Base-by-base conservation (phyloP, 768 basidiomycete genomes). In the Coprinopsis strossmayeri region DNA sequence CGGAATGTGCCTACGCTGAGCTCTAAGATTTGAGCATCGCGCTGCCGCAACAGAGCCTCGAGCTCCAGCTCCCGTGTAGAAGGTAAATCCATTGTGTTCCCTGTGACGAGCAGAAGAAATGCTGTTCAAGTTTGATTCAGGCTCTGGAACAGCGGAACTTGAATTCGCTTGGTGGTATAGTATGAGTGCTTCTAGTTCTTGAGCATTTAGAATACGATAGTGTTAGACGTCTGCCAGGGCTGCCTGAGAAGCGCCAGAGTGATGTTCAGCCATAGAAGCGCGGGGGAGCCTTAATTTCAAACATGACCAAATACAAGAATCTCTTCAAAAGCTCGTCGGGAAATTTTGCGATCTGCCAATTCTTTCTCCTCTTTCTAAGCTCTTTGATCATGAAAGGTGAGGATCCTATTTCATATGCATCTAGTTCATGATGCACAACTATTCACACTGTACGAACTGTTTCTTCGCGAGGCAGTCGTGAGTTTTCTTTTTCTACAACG, bases 371-470 rank as follows among this genome's bases (percentile, higher is more conserved):
- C 4, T 21, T n/a, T n/a, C n/a, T n/a, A n/a, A n/a, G n/a, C n/a
- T n/a, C n/a, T n/a, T n/a, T n/a, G n/a, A n/a, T n/a, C n/a, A n/a
- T n/a, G n/a, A n/a, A n/a, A n/a, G n/a, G n/a, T n/a, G n/a, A n/a
- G n/a, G n/a, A n/a, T n/a, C n/a, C n/a, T 35, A 35, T 51, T 13
- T 35, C 45, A 57, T 48, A 35, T 43, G 48, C 53, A 18, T 57
- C 49, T 57, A 61, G 60, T 65, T 37, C 23, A 18, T 74, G 80
- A 82, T 82, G 78, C 74, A 71, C 72, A 68, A 45, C 67, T 68
- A 82, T 86, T 83, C 82, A 82, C 81, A 85, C 83, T 85, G 79
- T 80, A 77, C 69, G 83, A 87, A 76, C 68, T 61, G 63, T 63
- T 64, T 61, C 66, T 67, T 51, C 63, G 64, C n/a, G 25, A 32